Evolutionary conservation across 2,329 filamentous ascomycete species (phyloP), one percentile per base, ranked within the genome.

Genomic region (Venturia effusa): DNA sequence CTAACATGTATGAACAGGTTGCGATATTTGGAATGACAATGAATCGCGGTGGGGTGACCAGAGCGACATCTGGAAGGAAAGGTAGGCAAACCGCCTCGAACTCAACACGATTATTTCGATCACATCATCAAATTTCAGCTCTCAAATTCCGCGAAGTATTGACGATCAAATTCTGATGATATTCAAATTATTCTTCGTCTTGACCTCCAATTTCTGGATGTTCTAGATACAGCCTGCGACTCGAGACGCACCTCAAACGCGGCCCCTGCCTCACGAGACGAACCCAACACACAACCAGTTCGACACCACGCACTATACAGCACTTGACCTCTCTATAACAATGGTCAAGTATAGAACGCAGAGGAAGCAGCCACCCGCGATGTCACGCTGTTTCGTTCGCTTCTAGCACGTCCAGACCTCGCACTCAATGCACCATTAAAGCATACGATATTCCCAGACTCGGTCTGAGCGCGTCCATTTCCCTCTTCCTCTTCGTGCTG

Each of bases 381-480:
- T n/a, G 59, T 60, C 34, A 60, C 59, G 34, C 40, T 40, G 59
- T 60, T 60, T 60, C 59, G 59, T 15, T 60, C 17, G 27, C 27
- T 7, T 43, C 37, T 27, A 19, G n/a, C 24, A 8, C 59, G 3
- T 22, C 30, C 34, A 60, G 41, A 60, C 57, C n/a, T 60, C 27
- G 10, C 10, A 19, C 15, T 60, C 59, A 60, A 60, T 60, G 59
- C 59, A 40, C 24, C 51, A 57, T 57, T 57, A 57, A 57, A 57
- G 51, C 51, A 37, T 34, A 57, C 51, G 1, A 34, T 11, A 19
- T 57, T 30, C 51, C 51, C 51, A 57, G 51, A 57, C 27, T 57
- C 51, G 51, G 51, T 17, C 51, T 57, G 30, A 57, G 51, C 51
- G 51, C 30, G 27, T 6, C 19, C 30, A 32, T 57, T 57, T 57